Base-by-base conservation (phyloP, 257 asterid species). In the Handroanthus guayacan region DNA sequence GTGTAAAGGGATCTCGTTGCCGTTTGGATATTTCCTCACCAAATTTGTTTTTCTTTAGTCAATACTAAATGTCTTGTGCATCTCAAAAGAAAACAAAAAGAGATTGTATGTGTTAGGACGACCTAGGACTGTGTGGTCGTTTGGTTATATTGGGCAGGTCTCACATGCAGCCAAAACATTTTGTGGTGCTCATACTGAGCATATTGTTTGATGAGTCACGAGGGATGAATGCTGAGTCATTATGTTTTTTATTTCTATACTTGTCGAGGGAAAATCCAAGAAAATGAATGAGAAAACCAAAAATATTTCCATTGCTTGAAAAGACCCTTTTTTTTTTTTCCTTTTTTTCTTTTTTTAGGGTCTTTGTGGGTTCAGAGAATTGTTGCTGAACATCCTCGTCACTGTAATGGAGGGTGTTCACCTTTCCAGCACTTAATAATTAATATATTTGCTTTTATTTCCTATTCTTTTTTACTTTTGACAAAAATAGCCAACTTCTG, bases 161-260 rank as follows among this genome's bases (percentile, higher is more conserved):
- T 4, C 47, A 58, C 3, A 7, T 16, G 64, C 39, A 36, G 50
- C 64, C 64, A 74, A 64, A 64, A 41, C 57, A 57, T 70, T 75
- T 14, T 66, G 81, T 75, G 81, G 83, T 65, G 81, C 17, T 64
- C 56, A 45, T 48, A 67, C 51, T 56, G 71, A 47, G 71, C 47
- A 58, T 36, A 13, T 63, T 34, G 50, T 81, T 70, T 47, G 72
- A 74, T 61, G 79, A 71, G 82, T 81, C 84, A 81, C 18, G 76
- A 76, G 5, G 61, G 68, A 11, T 68, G 56, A 18, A 43, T 47
- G 54, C 31, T 77, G 82, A 82, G 67, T 78, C 80, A 58, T 34
- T 44, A n/a, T 55, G 16, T 64, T 55, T 76, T 72, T 55, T 58
- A 64, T 69, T 69, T 72, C 11, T 17, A 62, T 47, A 38, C 18